A percentile compares a stretch with the other conserved stretches of the same genome.
Conservation (phyloP, 108 stramenopile species). For the Conticribra weissflogii region DNA sequence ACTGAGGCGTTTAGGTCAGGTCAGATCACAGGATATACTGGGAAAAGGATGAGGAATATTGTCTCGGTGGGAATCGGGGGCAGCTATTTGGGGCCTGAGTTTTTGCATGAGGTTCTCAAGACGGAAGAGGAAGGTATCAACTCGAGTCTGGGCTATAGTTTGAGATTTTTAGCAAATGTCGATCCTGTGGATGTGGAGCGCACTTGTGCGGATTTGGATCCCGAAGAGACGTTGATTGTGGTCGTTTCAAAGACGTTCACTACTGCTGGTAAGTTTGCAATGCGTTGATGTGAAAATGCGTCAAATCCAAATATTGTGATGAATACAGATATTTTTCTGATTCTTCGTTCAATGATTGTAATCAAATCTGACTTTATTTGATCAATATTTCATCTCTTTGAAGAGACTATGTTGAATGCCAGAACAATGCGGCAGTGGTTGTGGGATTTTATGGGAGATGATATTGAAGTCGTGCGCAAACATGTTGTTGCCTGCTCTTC, state of each 20-base stretch:
- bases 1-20: conserved; percentile 90
- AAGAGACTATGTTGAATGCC: conserved; percentile 99
- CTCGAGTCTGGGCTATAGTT: conserved; percentile 83
- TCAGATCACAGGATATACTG: conserved; percentile 91
- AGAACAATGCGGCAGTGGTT: conserved; percentile 97
- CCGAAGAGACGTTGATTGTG: conserved; percentile 92
- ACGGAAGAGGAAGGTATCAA: conserved; percentile 90
- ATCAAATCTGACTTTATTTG: no score
- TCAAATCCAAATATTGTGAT: no score
- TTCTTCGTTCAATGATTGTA: no score
- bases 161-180: conserved; percentile 97
- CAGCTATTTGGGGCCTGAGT: conserved; percentile 97
- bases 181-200: conserved; percentile 99
- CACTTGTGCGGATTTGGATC: conserved; percentile 91
- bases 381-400: no score
- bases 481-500: conserved; percentile 97
- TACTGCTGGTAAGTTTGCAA: no score
- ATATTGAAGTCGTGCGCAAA: conserved; percentile 90
- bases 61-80: conserved; percentile 99
- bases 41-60: conserved; percentile 93
- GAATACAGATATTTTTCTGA: no score
- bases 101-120: conserved; percentile 94
- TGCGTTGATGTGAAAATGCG: no score
- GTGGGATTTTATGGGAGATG: conserved; percentile 92
- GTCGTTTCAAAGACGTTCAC: conserved; percentile 99